Evolutionary conservation across 2,329 filamentous ascomycete species (phyloP).

Genomic region (Pseudocercospora crystallina): DNA sequence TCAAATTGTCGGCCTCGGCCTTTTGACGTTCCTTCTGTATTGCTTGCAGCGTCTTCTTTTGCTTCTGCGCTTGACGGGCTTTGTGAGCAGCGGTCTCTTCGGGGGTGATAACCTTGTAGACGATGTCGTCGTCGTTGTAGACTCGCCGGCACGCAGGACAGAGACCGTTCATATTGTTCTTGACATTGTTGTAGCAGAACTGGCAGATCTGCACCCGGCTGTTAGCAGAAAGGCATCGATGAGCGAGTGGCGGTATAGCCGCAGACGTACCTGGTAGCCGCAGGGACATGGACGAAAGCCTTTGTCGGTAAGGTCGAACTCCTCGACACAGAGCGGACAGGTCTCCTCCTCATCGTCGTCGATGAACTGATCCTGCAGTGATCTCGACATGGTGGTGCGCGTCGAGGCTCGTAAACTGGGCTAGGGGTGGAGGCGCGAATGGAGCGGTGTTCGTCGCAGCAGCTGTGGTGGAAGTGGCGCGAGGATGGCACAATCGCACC

Average conservation of each 20-base stretch:
- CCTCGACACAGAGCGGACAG: conserved; percentile 96
- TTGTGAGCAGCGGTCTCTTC: conserved; percentile 83
- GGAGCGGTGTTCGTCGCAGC: background rate
- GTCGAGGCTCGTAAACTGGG: conserved; percentile 9
- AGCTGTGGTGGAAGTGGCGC: background rate
- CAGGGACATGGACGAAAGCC: conserved; percentile 97
- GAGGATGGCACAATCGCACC: background rate
- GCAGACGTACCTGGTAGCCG: conserved; percentile 80
- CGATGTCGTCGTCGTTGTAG: conserved; percentile 95
- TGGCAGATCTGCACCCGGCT: conserved; percentile 75
- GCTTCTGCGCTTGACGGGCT: conserved; percentile 74
- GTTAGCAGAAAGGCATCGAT: conserved; percentile 11
- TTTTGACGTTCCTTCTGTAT: conserved; percentile 95
- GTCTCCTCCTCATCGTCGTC: conserved; percentile 54
- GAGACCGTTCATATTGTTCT: conserved; percentile 94
- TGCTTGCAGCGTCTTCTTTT: conserved; percentile 86
- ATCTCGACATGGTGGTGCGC: conserved; percentile 46
- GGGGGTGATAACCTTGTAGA: conserved; percentile 90
- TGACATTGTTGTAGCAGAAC: conserved; percentile 99
- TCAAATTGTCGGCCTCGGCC: conserved; percentile 91
- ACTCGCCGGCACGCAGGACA: conserved; percentile 95
- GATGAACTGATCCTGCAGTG: conserved; percentile 54
- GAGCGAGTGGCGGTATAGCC: background rate
- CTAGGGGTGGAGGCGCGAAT: background rate
- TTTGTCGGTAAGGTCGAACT: conserved; percentile 95